Conservation (phyloP, 805 yeast species). For the Myxozyma neotropica region DNA sequence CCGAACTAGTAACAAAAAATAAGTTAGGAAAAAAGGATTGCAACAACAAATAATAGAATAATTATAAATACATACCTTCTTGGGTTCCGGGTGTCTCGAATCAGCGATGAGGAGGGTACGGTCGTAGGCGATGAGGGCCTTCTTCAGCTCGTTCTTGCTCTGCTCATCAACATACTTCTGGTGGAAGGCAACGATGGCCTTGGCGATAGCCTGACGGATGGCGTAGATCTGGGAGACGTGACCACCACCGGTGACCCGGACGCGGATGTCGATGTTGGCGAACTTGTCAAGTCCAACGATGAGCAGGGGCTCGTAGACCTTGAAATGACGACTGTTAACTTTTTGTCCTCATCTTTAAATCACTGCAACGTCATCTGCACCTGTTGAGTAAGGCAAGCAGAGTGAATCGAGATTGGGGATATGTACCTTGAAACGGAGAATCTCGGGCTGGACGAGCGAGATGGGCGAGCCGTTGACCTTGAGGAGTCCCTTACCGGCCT, state of each 20-base stretch:
- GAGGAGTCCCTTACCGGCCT: conserved; percentile 99
- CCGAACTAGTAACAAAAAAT: conserved; percentile 61
- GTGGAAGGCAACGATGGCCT: conserved; percentile 99
- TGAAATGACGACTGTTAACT: neutral
- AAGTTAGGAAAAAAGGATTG: neutral
- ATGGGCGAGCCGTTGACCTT: conserved; percentile 99
- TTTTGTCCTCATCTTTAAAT: too few relatives aligned
- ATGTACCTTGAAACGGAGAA: conserved; percentile 84
- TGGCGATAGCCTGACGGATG: conserved; percentile 99
- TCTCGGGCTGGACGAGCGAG: conserved; percentile 98
- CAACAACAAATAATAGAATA: neutral
- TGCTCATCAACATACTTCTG: conserved; percentile 99
- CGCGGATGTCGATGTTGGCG: conserved; percentile 98
- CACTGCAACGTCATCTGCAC: too few relatives aligned
- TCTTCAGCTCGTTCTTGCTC: conserved; percentile 99
- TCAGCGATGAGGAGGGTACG: conserved; percentile 99
- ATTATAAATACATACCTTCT: conserved; percentile 56
- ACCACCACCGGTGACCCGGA: conserved; percentile 99
- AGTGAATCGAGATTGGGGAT: neutral
- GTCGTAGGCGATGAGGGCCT: conserved; percentile 96
- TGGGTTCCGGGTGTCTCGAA: conserved; percentile 99
- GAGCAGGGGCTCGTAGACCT: conserved; percentile 97
- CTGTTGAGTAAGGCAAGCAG: neutral
- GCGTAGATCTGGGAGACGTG: conserved; percentile 99
- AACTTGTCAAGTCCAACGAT: conserved; percentile 98